Conservation (phyloP, 768 basidiomycete species). For the Boletus insuetus region DNA sequence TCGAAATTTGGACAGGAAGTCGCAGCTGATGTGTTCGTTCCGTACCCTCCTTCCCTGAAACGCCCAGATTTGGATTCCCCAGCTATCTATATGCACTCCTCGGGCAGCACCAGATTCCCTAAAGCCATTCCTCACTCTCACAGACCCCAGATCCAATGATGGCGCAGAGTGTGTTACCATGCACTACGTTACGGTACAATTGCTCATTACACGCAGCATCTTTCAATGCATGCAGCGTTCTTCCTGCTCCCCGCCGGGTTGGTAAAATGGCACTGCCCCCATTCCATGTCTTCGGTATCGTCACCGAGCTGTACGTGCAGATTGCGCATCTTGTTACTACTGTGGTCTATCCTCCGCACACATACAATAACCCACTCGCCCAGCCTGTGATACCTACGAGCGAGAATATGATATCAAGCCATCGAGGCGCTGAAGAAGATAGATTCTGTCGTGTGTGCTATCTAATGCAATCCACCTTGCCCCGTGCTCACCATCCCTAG, state of each 20-base stretch:
- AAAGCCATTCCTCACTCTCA: slow-evolving; percentile 39
- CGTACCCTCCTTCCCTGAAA: slow-evolving; percentile 1
- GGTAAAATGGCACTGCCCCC: slow-evolving; percentile 35
- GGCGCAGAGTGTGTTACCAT: slow-evolving; percentile 26
- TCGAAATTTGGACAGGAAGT: slow-evolving; percentile 31
- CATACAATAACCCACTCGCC: neutral
- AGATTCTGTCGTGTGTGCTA: no score
- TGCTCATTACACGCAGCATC: no score
- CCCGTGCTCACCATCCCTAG: neutral
- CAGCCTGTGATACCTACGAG: slow-evolving; percentile 16
- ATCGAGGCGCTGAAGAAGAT: no score
- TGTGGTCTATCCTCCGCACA: slow-evolving; percentile 33
- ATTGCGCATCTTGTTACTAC: slow-evolving; percentile 27
- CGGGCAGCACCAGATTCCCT: slow-evolving; percentile 45
- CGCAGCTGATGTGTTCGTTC: slow-evolving; percentile 7
- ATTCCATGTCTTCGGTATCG: slow-evolving; percentile 39
- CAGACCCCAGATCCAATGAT: slow-evolving; percentile 32
- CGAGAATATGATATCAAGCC: slow-evolving; percentile 18
- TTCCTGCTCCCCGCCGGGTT: slow-evolving; percentile 15
- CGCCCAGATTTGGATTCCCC: slow-evolving; percentile 10
- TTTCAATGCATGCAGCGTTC: neutral
- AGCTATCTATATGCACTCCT: slow-evolving; percentile 20
- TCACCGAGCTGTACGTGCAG: slow-evolving; percentile 30
- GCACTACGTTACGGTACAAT: no score
- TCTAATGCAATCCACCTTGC: no score